These are phyloP conservation scores for Ophiocordyceps camponoti-saundersi DNA, from an alignment of 2,329 filamentous ascomycete genomes.

Conservation along the genomic window DNA sequence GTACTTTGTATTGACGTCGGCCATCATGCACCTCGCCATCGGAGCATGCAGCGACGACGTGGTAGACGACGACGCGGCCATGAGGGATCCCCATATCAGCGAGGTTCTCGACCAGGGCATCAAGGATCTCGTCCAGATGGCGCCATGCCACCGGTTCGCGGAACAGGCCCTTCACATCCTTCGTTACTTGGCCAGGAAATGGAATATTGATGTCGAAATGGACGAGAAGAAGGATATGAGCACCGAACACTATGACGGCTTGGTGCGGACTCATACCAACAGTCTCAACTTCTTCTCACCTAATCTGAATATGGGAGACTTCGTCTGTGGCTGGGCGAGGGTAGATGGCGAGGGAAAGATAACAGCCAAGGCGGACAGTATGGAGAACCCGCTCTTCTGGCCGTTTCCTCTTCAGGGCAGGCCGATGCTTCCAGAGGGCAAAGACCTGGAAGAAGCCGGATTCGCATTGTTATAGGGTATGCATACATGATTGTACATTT, in stretches of 20 bases:
- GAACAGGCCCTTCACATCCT: slow-evolving; percentile 44
- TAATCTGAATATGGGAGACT: slow-evolving; percentile 28
- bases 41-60: slow-evolving; percentile 16
- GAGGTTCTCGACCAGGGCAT: slow-evolving; percentile 36
- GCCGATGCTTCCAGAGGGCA: slow-evolving; percentile 31
- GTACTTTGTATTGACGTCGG: slow-evolving; percentile 42
- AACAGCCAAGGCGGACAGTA: slow-evolving; percentile 14
- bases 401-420: slow-evolving; percentile 43
- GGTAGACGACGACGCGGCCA: slow-evolving; percentile 11
- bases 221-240: slow-evolving; percentile 7
- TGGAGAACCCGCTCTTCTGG: slow-evolving; percentile 42
- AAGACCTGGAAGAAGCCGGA: slow-evolving; percentile 31
- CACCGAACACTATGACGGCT: slow-evolving; percentile 19
- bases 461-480: slow-evolving; percentile 28
- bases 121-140: slow-evolving; percentile 41
- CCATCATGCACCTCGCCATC: slow-evolving; percentile 43
- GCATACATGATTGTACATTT: not conserved
- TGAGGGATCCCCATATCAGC: slow-evolving; percentile 21
- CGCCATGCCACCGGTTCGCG: slow-evolving; percentile 41
- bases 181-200: slow-evolving; percentile 38
- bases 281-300: slow-evolving; percentile 42
- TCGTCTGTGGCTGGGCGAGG: slow-evolving; percentile 27
- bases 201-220: slow-evolving; percentile 37
- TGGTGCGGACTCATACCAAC: slow-evolving; percentile 28
- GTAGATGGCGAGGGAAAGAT: slow-evolving; percentile 4